These are phyloP conservation scores for Suhomyces sp. DNA, from an alignment of 805 yeast genomes.

Conservation along the genomic window DNA sequence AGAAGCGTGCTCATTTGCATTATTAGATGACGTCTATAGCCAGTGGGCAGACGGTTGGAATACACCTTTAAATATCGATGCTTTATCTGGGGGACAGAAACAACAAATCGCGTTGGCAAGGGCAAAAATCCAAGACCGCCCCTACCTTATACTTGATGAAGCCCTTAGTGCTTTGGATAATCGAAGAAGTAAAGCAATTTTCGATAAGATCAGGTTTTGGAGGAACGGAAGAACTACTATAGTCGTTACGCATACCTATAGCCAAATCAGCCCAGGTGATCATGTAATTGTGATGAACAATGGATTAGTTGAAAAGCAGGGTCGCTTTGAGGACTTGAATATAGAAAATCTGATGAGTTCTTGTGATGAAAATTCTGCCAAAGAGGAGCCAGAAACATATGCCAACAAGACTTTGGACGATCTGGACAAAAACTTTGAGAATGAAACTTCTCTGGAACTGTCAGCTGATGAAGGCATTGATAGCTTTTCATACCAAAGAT, in stretches of 20 bases:
- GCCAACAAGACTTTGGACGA: too few relatives aligned
- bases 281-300: slow-evolving; percentile 55
- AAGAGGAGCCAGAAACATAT: too few relatives aligned
- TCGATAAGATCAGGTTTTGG: slow-evolving; percentile 55
- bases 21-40: slow-evolving; percentile 48
- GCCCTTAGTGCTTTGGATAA: slow-evolving; percentile 79
- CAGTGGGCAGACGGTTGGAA: slow-evolving; percentile 56
- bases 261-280: slow-evolving; percentile 58
- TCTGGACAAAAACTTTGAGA: slow-evolving; percentile 14
- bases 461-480: too few relatives aligned
- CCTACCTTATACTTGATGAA: slow-evolving; percentile 82
- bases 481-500: too few relatives aligned
- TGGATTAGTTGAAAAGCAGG: slow-evolving; percentile 47
- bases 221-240: slow-evolving; percentile 73
- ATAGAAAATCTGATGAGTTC: too few relatives aligned
- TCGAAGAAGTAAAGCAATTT: slow-evolving; percentile 42
- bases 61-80: slow-evolving; percentile 45
- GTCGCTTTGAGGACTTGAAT: slow-evolving; percentile 7
- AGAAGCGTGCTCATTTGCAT: slow-evolving; percentile 53
- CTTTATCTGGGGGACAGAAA: slow-evolving; percentile 86
- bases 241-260: slow-evolving; percentile 74
- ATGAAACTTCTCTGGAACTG: too few relatives aligned
- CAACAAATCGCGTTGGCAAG: slow-evolving; percentile 85
- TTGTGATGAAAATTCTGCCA: too few relatives aligned
- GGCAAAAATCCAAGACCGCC: slow-evolving; percentile 70